phyloP scores from a whole-genome alignment of 306 rosid species.

The Delonix regia region DNA sequence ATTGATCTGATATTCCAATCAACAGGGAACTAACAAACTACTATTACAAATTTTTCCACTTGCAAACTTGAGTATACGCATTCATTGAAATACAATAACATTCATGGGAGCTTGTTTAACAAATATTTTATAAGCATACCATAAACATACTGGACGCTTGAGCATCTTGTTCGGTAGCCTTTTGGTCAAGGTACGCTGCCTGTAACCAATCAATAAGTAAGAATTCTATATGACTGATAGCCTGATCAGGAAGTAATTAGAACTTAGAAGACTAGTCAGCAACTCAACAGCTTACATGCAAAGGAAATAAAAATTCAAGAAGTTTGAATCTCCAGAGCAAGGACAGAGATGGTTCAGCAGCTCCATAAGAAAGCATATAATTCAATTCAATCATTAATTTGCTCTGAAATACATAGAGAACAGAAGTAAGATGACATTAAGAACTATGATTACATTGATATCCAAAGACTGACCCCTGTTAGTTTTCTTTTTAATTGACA shows the following conservation, averaged over 20 bases:
- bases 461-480: slow-evolving; percentile 22
- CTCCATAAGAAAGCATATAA: slow-evolving; percentile 64
- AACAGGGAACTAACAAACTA: slow-evolving; percentile 28
- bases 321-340: slow-evolving; percentile 67
- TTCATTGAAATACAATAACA: slow-evolving; percentile 28
- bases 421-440: slow-evolving; percentile 21
- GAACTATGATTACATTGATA: slow-evolving; percentile 32
- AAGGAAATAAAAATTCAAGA: slow-evolving; percentile 68
- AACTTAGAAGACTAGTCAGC: slow-evolving; percentile 13
- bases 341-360: slow-evolving; percentile 19
- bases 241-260: slow-evolving; percentile 5
- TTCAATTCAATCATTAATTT: slow-evolving; percentile 80
- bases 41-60: background rate
- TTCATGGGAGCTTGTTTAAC: slow-evolving; percentile 5
- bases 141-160: slow-evolving; percentile 68
- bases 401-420: slow-evolving; percentile 52
- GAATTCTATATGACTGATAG: slow-evolving; percentile 20
- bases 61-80: slow-evolving; percentile 5
- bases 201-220: slow-evolving; percentile 49
- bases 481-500: background rate
- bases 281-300: slow-evolving; percentile 64
- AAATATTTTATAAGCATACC: slow-evolving; percentile 51
- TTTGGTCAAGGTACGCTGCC: slow-evolving; percentile 83
- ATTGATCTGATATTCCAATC: background rate
- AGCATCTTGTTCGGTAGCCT: slow-evolving; percentile 43